Percentiles rank a stretch among this genome's conserved stretches.
Conservation (phyloP, 2,329 filamentous ascomycete genomes). For the Pseudogymnoascus sp. region DNA sequence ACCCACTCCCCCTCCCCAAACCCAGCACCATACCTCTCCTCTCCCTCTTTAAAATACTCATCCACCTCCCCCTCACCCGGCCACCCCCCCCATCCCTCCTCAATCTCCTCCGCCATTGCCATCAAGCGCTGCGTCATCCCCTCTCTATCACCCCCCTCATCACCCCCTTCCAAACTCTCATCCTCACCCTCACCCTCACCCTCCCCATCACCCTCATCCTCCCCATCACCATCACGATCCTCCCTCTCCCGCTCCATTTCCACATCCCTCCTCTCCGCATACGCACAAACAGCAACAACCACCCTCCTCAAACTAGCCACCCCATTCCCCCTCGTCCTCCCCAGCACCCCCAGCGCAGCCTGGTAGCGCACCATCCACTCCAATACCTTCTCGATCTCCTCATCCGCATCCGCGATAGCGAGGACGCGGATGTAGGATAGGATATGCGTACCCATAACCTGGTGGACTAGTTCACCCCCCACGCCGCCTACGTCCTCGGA, state of each 20-base stretch:
- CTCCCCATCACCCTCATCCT: neutral
- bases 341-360: slow-evolving; percentile 21
- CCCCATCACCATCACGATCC: neutral
- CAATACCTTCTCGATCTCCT: slow-evolving; percentile 47
- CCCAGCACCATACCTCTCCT: neutral
- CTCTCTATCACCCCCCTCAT: neutral
- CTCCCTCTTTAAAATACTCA: slow-evolving; percentile 9
- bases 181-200: neutral
- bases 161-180: neutral
- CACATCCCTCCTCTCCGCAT: slow-evolving; percentile 11
- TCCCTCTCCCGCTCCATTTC: slow-evolving; percentile 10
- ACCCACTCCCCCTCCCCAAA: neutral
- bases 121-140: neutral
- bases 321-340: slow-evolving; percentile 17
- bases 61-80: slow-evolving; percentile 17
- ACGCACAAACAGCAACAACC: slow-evolving; percentile 20
- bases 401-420: slow-evolving; percentile 49
- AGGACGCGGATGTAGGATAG: slow-evolving; percentile 56
- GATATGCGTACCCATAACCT: slow-evolving; percentile 38
- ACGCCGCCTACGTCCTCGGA: neutral
- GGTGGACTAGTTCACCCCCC: slow-evolving; percentile 29
- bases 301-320: slow-evolving; percentile 14
- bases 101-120: slow-evolving; percentile 18
- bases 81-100: slow-evolving; percentile 23
- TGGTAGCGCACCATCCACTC: slow-evolving; percentile 49